Conservation (phyloP, 208 protist genomes). For the Chromosphaera perkinsii region DNA sequence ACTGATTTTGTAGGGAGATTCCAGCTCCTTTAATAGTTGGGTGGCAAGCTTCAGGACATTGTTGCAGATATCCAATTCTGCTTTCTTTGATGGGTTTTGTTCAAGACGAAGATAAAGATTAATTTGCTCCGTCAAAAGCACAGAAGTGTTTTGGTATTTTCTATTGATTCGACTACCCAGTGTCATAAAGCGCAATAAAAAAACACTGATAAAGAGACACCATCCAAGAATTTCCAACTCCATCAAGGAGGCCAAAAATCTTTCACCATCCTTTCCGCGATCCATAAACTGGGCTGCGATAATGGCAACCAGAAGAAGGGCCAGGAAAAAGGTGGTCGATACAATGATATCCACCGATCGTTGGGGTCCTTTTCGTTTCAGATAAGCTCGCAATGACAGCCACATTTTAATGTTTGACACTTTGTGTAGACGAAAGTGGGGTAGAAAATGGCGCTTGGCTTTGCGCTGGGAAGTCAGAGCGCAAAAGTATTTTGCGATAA, state of each 20-base stretch:
- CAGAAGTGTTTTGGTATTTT: constrained; percentile 34
- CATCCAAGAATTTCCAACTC: no score
- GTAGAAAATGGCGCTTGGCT: constrained; percentile 18
- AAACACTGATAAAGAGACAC: no score
- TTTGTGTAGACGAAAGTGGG: constrained; percentile 42
- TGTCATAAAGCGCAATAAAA: constrained; percentile 39
- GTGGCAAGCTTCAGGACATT: constrained; percentile 35
- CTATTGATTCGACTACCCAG: constrained; percentile 35
- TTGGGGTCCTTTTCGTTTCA: constrained; percentile 34
- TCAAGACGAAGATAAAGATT: constrained; percentile 40
- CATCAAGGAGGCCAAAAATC: no score
- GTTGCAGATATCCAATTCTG: constrained; percentile 37
- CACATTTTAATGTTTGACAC: constrained; percentile 46
- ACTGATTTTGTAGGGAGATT: constrained; percentile 42
- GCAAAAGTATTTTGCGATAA: constrained; percentile 43
- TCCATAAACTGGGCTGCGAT: no score
- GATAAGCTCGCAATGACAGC: constrained; percentile 34
- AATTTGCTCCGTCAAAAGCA: constrained; percentile 45
- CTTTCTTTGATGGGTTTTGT: constrained; percentile 32
- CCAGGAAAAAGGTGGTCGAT: constrained; percentile 21
- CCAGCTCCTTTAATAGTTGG: constrained; percentile 40
- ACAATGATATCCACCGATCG: constrained; percentile 33
- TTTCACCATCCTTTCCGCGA: no score
- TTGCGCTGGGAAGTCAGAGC: constrained; percentile 30
- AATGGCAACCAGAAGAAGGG: constrained; percentile 19